phyloP scores from a whole-genome alignment of 805 yeast species.

The Zygosaccharomyces siamensis region DNA sequence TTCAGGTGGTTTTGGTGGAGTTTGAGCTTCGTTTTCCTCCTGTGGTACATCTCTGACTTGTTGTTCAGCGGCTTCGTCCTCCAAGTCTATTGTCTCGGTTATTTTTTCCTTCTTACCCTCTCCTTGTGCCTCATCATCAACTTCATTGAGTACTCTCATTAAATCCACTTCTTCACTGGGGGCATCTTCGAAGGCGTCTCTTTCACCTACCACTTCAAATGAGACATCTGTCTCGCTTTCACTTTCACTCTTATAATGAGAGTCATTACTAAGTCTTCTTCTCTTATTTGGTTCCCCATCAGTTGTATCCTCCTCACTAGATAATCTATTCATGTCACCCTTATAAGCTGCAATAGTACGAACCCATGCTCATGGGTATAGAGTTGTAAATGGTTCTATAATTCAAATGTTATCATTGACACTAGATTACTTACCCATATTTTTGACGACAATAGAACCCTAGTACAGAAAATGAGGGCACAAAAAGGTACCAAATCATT shows the following conservation, averaged over 20 bases:
- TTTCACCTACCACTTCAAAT: slow-evolving; percentile 14
- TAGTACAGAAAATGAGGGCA: too few species aligned
- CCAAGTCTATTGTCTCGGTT: slow-evolving; percentile 17
- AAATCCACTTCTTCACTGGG: slow-evolving; percentile 15
- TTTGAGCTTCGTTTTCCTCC: slow-evolving; percentile 24
- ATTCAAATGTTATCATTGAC: too few species aligned
- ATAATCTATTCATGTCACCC: not conserved
- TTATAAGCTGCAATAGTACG: not conserved
- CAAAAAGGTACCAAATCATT: too few species aligned
- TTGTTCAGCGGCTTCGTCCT: slow-evolving; percentile 33
- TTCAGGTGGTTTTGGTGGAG: slow-evolving; percentile 16
- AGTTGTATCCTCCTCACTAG: slow-evolving; percentile 6
- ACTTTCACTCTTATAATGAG: slow-evolving; percentile 1
- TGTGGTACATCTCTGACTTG: slow-evolving; percentile 41
- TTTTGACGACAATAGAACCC: too few species aligned
- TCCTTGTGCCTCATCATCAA: slow-evolving; percentile 6
- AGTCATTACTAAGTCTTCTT: slow-evolving; percentile 5
- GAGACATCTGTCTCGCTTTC: slow-evolving; percentile 20
- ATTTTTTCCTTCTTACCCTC: slow-evolving; percentile 7
- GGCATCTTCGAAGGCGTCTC: slow-evolving; percentile 5
- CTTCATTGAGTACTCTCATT: slow-evolving; percentile 11
- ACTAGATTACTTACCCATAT: too few species aligned
- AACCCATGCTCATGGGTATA: too few species aligned
- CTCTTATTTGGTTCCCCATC: slow-evolving; percentile 6
- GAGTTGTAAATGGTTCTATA: too few species aligned